Evolutionary conservation across 2,329 filamentous ascomycete genomes (phyloP).

Genomic region (Penicillium sp.): DNA sequence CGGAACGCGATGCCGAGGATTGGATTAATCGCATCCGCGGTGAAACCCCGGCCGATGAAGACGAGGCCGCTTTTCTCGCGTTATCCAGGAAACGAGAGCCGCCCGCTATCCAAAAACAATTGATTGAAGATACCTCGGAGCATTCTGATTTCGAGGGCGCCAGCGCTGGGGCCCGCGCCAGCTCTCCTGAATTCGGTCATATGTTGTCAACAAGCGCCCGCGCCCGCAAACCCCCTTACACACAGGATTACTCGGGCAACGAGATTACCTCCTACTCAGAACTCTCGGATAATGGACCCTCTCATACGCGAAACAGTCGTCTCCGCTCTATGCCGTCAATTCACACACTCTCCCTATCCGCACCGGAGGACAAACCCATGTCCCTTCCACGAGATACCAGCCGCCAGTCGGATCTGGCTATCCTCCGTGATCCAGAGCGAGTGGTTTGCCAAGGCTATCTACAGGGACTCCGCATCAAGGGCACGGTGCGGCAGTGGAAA

Average conservation of each 20-base stretch:
- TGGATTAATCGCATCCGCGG: constrained; percentile 84
- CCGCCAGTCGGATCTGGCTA: constrained; percentile 64
- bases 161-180: constrained; percentile 32
- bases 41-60: constrained; percentile 83
- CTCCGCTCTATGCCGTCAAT: constrained; percentile 40
- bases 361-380: constrained; percentile 40
- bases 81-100: constrained; percentile 34
- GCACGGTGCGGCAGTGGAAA: constrained; percentile 90
- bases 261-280: constrained; percentile 83
- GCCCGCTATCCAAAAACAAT: constrained; percentile 36
- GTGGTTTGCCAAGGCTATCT: constrained; percentile 95
- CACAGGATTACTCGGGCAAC: constrained; percentile 66
- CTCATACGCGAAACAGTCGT: constrained; percentile 33
- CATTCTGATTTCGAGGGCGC: constrained; percentile 48
- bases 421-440: constrained; percentile 74
- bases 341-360: constrained; percentile 37
- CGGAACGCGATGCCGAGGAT: constrained; percentile 75
- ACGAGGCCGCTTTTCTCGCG: constrained; percentile 79
- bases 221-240: constrained; percentile 39
- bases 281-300: constrained; percentile 68
- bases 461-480: constrained; percentile 79
- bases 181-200: constrained; percentile 44
- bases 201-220: constrained; percentile 37
- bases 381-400: constrained; percentile 61
- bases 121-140: constrained; percentile 49